A percentile compares a stretch with the other conserved stretches of the same genome.
Conservation (phyloP, 352 stramenopile genomes). For the Globisporangium okanoganense region DNA sequence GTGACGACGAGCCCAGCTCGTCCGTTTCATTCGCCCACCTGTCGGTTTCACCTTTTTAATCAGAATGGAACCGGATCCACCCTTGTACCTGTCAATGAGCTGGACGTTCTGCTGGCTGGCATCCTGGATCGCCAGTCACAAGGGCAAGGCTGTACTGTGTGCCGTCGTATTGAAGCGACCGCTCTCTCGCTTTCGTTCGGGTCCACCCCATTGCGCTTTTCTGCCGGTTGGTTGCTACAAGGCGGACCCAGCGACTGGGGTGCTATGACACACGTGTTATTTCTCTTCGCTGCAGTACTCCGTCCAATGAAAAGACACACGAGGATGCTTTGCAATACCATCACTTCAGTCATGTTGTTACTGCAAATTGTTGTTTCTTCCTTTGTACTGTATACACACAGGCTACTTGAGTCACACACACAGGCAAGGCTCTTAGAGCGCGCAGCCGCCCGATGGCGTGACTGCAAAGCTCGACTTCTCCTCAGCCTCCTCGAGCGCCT, state of each 20-base stretch:
- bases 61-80: too few species aligned
- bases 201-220: background rate
- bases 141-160: background rate
- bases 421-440: conserved; percentile 30
- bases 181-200: background rate
- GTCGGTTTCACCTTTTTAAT: background rate
- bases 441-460: conserved; percentile 49
- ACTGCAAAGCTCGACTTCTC: conserved; percentile 42
- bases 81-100: too few species aligned
- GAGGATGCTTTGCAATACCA: background rate
- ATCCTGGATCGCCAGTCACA: too few species aligned
- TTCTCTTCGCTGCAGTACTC: too few species aligned
- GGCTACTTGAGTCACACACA: background rate
- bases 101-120: too few species aligned
- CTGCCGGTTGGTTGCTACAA: background rate
- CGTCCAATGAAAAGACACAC: too few species aligned
- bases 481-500: conserved; percentile 48
- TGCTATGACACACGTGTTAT: too few species aligned
- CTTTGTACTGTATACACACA: background rate
- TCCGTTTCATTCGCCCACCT: background rate
- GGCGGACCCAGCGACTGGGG: too few species aligned
- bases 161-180: background rate
- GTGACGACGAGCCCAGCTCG: too few species aligned
- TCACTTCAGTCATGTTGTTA: conserved; percentile 2
- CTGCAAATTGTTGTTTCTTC: background rate